phyloP scores from a whole-genome alignment of 768 basidiomycete species.

The Suillus occidentalis region DNA sequence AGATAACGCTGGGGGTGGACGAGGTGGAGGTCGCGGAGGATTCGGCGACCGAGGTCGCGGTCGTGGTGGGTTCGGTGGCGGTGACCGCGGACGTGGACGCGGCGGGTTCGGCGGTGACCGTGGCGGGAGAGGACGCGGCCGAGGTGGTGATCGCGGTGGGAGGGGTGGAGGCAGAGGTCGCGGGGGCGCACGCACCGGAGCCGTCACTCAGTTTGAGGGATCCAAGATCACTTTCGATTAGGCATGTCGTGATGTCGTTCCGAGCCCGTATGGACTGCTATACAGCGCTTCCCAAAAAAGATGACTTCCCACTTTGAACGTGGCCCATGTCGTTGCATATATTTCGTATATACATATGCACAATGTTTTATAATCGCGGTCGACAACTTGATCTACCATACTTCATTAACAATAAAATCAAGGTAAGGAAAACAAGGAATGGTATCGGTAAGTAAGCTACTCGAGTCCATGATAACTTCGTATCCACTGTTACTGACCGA shows the following conservation, averaged over 20 bases:
- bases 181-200: slow-evolving; percentile 53
- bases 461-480: background rate
- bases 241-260: background rate
- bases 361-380: background rate
- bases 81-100: slow-evolving; percentile 47
- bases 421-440: background rate
- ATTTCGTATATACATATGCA: slow-evolving; percentile 1
- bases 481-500: background rate
- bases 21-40: slow-evolving; percentile 31
- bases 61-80: slow-evolving; percentile 39
- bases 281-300: background rate
- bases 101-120: slow-evolving; percentile 47
- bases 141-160: slow-evolving; percentile 37
- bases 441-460: background rate
- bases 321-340: background rate
- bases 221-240: slow-evolving; percentile 49
- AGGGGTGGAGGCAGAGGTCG: slow-evolving; percentile 37
- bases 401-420: slow-evolving; percentile 1
- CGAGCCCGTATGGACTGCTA: background rate
- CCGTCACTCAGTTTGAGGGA: slow-evolving; percentile 50
- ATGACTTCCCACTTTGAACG: background rate
- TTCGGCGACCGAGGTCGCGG: slow-evolving; percentile 22
- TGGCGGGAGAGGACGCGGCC: slow-evolving; percentile 41
- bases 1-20: slow-evolving; percentile 53
- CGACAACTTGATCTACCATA: background rate